These are phyloP conservation scores for Baorangia bicolor DNA, from an alignment of 768 basidiomycete genomes.

Conservation along the genomic window DNA sequence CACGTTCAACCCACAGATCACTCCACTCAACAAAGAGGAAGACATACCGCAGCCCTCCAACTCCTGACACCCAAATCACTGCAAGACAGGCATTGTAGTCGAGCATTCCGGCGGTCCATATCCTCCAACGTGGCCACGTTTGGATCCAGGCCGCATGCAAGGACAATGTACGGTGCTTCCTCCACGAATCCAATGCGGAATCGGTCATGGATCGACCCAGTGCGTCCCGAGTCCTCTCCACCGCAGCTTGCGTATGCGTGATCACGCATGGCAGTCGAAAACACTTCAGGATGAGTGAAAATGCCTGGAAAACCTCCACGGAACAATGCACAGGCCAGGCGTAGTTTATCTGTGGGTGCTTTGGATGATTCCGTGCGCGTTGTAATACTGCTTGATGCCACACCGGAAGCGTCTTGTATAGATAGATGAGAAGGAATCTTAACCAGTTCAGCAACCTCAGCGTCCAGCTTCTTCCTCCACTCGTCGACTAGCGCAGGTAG, in stretches of 20 bases:
- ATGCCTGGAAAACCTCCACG: not conserved
- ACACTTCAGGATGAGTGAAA: not conserved
- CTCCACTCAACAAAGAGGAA: not conserved
- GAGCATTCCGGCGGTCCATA: conserved; percentile 12
- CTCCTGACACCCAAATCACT: not conserved
- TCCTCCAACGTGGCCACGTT: conserved; percentile 9
- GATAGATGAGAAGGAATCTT: not conserved
- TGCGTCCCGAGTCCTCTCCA: not conserved
- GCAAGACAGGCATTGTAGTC: conserved; percentile 1
- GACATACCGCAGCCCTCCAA: conserved; percentile 13
- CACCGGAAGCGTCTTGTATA: not conserved
- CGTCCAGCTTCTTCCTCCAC: not conserved
- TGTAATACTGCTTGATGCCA: not conserved
- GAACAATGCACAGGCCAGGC: not conserved
- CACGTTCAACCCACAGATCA: no score
- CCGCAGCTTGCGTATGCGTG: no score
- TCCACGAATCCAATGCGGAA: not conserved
- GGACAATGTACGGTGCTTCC: conserved; percentile 3
- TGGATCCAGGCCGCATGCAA: conserved; percentile 17
- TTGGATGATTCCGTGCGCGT: not conserved
- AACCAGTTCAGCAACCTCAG: not conserved
- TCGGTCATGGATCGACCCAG: not conserved
- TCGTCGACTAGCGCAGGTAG: not conserved
- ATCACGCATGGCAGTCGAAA: not conserved
- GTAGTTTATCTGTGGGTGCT: not conserved